These are phyloP conservation scores for Ailanthus altissimus DNA, from an alignment of 345 rosid genomes.

Conservation along the genomic window DNA sequence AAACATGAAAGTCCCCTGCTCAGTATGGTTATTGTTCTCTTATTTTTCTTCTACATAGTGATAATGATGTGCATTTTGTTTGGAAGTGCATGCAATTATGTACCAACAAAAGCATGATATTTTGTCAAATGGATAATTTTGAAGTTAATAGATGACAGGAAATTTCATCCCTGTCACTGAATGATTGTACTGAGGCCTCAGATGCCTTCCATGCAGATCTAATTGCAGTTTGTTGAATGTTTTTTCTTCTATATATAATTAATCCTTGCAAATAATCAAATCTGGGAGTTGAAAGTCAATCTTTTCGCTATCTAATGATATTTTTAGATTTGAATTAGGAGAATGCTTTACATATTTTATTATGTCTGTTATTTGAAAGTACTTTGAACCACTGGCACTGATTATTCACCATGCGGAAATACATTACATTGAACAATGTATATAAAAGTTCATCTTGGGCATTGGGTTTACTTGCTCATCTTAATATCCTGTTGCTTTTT, in stretches of 20 bases:
- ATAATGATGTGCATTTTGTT: constrained; percentile 3
- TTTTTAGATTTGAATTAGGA: neutral
- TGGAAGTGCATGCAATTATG: neutral
- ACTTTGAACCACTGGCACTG: neutral
- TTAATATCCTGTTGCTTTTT: neutral
- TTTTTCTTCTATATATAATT: neutral
- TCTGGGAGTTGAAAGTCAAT: neutral
- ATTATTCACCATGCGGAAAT: neutral
- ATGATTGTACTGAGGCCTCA: neutral
- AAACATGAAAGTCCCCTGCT: constrained; percentile 77
- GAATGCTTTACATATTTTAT: constrained; percentile 3
- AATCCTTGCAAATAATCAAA: neutral
- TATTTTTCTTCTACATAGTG: constrained; percentile 5
- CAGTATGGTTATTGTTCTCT: constrained; percentile 46
- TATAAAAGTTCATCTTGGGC: constrained; percentile 9
- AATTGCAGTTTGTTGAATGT: neutral
- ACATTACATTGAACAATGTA: neutral
- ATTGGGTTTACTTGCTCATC: neutral
- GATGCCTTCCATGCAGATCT: neutral
- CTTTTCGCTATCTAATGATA: neutral
- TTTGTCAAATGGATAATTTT: neutral
- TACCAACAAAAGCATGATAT: neutral
- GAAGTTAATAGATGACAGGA: neutral
- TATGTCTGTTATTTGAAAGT: constrained; percentile 3
- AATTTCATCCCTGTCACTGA: neutral